Base-by-base conservation (phyloP, 2,329 filamentous ascomycete species). In the Neophaeococcomyces aloes region DNA sequence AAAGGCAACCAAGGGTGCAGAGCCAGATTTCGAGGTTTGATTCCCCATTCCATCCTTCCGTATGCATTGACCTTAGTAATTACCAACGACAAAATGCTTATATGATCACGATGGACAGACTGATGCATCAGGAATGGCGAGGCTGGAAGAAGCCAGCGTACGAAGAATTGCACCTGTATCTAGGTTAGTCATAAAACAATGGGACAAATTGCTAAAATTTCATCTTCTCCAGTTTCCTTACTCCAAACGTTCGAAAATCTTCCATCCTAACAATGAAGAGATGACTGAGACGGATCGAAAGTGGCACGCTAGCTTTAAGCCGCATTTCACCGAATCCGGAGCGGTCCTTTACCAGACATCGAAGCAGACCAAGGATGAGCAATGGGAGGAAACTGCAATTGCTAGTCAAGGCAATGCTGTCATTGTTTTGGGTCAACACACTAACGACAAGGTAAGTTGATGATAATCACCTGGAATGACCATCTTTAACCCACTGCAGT, bases 11-110 rank as follows among this genome's bases (percentile, higher is more conserved):
- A 69, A 69, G 53, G 67, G 70, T 55, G 78, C 78, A 54, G 66
- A 65, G 56, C 70, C 70, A 66, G 83, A 84, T 60, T 84, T 89
- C 65, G 81, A 96, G 88, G 91, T 96, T 79, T 83, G 89, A 89
- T 65, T 69, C 61, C 62, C 63, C 58, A 55, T 50, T 52, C 57
- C 56, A 59, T 48, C 58, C 56, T 64, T 65, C 61, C 69, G 11
- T 21, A 27, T n/a, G 13, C 30, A 15, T 18, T 39, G 27, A 8
- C n/a, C 23, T 13, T 29, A 30, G 6, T 10, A 15, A 27, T 27
- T 10, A 27, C 10, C 10, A 27, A 27, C 23, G 23, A 7, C 4
- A 39, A 30, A 23, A 29, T 39, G 36, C 27, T 11, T 38, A 32
- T 33, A 31, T n/a, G 31, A 19, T 25, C 17, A 27, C 35, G 30